These are phyloP conservation scores for Eucalyptus tenuipes DNA, from an alignment of 345 rosid genomes.

Conservation along the genomic window DNA sequence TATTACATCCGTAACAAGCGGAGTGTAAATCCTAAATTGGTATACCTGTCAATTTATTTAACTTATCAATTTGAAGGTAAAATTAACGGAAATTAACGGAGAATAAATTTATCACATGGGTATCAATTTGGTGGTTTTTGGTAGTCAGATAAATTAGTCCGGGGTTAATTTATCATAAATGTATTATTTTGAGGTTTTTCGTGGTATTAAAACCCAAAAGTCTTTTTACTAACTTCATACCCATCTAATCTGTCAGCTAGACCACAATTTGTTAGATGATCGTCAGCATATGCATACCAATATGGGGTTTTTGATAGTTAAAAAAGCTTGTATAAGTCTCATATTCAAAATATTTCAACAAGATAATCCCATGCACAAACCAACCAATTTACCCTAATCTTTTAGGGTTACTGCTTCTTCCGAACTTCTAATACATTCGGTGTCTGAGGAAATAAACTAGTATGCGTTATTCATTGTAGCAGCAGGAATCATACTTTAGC, in stretches of 20 bases:
- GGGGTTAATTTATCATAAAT: too few relatives aligned
- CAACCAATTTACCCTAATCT: background rate
- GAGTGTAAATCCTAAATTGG: too few relatives aligned
- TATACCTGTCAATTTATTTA: too few relatives aligned
- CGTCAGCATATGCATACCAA: background rate
- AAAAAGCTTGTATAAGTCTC: background rate
- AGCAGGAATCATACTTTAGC: background rate
- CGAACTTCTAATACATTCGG: background rate
- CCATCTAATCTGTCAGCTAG: background rate
- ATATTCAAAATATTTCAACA: background rate
- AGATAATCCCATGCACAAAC: background rate
- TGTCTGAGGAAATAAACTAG: background rate
- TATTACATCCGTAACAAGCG: rapidly evolving
- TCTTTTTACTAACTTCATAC: background rate
- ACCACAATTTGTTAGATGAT: background rate
- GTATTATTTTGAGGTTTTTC: too few relatives aligned
- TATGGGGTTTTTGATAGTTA: too few relatives aligned
- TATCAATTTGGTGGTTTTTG: too few relatives aligned
- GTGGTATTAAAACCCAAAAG: background rate
- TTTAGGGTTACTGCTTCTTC: background rate
- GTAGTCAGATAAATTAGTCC: rapidly evolving
- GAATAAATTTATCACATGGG: rapidly evolving
- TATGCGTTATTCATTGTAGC: background rate
- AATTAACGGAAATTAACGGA: too few relatives aligned
- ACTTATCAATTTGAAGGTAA: rapidly evolving